These are phyloP conservation scores for Picea engelmannii DNA, from an alignment of 83 land plant species.

Conservation along the genomic window DNA sequence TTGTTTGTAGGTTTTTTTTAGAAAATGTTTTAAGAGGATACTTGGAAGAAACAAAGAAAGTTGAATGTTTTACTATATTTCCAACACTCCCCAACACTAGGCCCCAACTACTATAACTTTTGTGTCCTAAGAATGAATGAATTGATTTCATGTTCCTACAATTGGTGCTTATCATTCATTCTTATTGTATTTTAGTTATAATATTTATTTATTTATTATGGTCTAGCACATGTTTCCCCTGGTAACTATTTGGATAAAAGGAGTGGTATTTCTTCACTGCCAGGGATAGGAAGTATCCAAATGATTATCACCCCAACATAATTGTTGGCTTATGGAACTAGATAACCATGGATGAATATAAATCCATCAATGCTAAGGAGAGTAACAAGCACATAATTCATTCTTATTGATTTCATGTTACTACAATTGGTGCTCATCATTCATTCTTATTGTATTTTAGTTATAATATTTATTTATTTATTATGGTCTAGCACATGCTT, in stretches of 20 bases:
- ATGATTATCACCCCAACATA: slow-evolving; percentile 46
- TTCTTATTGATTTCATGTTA: too few species aligned
- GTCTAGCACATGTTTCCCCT: not conserved
- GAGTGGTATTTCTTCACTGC: slow-evolving; percentile 56
- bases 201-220: not conserved
- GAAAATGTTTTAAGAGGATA: too few species aligned
- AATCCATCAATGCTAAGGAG: slow-evolving; percentile 26
- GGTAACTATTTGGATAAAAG: slow-evolving; percentile 36
- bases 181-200: too few species aligned
- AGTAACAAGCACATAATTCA: slow-evolving; percentile 10
- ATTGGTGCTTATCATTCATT: not conserved
- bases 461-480: not conserved
- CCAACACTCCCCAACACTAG: too few species aligned
- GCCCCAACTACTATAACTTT: too few species aligned
- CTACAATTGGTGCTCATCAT: not conserved
- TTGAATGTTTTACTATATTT: too few species aligned
- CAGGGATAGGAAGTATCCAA: slow-evolving; percentile 44
- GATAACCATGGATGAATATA: slow-evolving; percentile 53
- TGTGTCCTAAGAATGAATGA: too few species aligned
- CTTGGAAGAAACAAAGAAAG: too few species aligned
- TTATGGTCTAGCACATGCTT: not conserved
- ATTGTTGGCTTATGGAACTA: slow-evolving; percentile 46
- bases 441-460: too few species aligned
- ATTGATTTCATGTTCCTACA: not conserved
- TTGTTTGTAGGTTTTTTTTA: too few species aligned